Evolutionary conservation across 2,329 filamentous ascomycete genomes (phyloP).

Genomic region (Calonectria pseudoreteaudii): DNA sequence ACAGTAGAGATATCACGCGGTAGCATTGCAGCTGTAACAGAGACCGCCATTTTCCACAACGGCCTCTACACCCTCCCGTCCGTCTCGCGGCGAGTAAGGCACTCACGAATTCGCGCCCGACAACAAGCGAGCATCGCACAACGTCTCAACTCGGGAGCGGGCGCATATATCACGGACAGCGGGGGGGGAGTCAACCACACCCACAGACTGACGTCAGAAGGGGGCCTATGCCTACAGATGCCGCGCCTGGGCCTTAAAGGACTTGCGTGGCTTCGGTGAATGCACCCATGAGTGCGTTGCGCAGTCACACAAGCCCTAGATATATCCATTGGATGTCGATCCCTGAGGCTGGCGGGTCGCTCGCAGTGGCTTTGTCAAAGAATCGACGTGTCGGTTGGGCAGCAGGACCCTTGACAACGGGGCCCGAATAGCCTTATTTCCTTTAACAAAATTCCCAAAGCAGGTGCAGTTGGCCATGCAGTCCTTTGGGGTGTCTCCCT

Average conservation of each 20-base stretch:
- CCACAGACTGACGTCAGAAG: constrained; percentile 12
- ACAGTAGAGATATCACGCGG: constrained; percentile 16
- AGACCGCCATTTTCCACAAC: constrained; percentile 8
- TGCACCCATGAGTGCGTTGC: constrained; percentile 10
- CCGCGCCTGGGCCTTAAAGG: constrained; percentile 5
- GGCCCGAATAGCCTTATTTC: constrained; percentile 1
- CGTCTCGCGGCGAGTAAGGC: constrained; percentile 9
- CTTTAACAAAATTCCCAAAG: not conserved
- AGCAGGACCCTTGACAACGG: constrained; percentile 14
- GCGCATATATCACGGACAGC: constrained; percentile 6
- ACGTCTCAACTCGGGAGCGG: constrained; percentile 5
- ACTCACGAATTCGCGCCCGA: constrained; percentile 20
- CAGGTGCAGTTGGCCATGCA: constrained; percentile 2
- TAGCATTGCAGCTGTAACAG: constrained; percentile 5
- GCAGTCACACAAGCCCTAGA: constrained; percentile 21
- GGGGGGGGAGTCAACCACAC: not conserved
- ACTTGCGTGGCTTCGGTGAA: constrained; percentile 24
- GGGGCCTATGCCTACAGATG: constrained; percentile 2
- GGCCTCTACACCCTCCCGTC: constrained; percentile 5
- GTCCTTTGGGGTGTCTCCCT: not conserved
- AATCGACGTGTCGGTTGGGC: constrained; percentile 26
- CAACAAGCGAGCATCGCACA: constrained; percentile 2
- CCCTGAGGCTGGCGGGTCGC: constrained; percentile 7
- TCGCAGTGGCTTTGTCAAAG: constrained; percentile 9
- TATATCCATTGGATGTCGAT: constrained; percentile 22